Evolutionary conservation across 495 filamentous ascomycete species (phyloP), one percentile per base, ranked within the genome.

Genomic region (Talaromyces borbonicus): DNA sequence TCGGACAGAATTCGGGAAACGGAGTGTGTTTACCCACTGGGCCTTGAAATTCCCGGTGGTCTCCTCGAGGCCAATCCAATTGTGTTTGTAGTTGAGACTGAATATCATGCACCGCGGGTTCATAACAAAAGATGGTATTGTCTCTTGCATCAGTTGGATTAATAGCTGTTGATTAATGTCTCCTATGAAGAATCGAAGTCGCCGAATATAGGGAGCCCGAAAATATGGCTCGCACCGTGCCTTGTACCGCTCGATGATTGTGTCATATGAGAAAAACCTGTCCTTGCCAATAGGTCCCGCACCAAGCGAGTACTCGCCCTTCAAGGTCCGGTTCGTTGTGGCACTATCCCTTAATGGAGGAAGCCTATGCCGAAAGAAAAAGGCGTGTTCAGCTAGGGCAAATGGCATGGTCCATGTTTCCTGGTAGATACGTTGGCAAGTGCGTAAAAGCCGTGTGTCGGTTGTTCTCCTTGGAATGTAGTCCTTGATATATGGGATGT

Each of bases 351-450:
- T 36, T 36, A 18, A 9, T 6, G 14, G 14, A 11, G 19, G 1
- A 18, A 16, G 15, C 5, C 32, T 14, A 5, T 4, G 15, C 0
- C 48, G 33, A 14, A 62, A 26, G 37, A 50, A 57, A 39, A 54
- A 55, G 1, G 44, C 16, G 29, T 65, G 59, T 42, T 65, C 57
- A 0, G 52, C 48, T 8, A 47, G 42, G 18, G 47, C 18, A 25
- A 56, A 53, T 20, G 59, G 61, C 51, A 62, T 53, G 22, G 50
- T 52, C 59, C 59, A 62, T 18, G 52, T 44, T 20, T 60, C 57
- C 8, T 32, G 31, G 43, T 57, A 57, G 32, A 54, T 39, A 16
- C 16, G 29, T 42, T 51, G 53, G 22, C 55, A 60, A 12, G 51
- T 50, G 24, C 46, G 49, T 7, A 58, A 48, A 9, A 58, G 46